Evolutionary conservation across 1,284 basidiomycete species (phyloP).

Genomic region (Anthracocystis setariae): DNA sequence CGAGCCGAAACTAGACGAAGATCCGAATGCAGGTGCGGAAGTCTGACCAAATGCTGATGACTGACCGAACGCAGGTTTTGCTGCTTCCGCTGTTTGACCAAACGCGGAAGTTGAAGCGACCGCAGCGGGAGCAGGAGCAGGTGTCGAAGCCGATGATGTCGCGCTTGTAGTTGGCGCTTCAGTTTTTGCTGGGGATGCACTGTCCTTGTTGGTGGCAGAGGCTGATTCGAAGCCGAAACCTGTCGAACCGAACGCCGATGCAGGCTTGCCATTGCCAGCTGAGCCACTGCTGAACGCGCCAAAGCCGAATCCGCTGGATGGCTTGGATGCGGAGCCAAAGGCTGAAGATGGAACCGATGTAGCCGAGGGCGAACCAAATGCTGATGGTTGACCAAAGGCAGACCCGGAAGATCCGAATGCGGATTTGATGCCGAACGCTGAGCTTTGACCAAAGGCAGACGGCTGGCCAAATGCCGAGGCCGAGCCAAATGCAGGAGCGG

Average conservation of each 20-base stretch:
- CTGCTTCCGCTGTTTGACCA: conserved; percentile 56
- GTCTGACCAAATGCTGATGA: conserved; percentile 50
- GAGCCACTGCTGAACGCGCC: conserved; percentile 41
- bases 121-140: conserved; percentile 29
- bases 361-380: conserved; percentile 25
- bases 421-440: conserved; percentile 33
- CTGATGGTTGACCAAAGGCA: conserved; percentile 44
- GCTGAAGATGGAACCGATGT: conserved; percentile 20
- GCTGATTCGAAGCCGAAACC: conserved; percentile 36
- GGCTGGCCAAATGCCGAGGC: conserved; percentile 38
- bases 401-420: conserved; percentile 45
- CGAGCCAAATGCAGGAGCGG: conserved; percentile 24
- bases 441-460: conserved; percentile 31
- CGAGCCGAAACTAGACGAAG: conserved; percentile 64
- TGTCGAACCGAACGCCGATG: conserved; percentile 46
- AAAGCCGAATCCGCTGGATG: conserved; percentile 41
- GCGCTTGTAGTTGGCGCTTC: conserved; percentile 20
- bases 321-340: conserved; percentile 37
- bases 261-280: conserved; percentile 21
- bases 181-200: conserved; percentile 32
- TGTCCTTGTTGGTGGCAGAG: conserved; percentile 23
- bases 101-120: conserved; percentile 58
- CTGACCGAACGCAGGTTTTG: conserved; percentile 48
- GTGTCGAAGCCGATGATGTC: conserved; percentile 8
- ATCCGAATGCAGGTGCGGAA: conserved; percentile 47